Percentiles rank a stretch among this genome's conserved stretches.
Evolutionary conservation across 164 flowering plant species (phyloP).

Genomic region (Aristolochia californica): DNA sequence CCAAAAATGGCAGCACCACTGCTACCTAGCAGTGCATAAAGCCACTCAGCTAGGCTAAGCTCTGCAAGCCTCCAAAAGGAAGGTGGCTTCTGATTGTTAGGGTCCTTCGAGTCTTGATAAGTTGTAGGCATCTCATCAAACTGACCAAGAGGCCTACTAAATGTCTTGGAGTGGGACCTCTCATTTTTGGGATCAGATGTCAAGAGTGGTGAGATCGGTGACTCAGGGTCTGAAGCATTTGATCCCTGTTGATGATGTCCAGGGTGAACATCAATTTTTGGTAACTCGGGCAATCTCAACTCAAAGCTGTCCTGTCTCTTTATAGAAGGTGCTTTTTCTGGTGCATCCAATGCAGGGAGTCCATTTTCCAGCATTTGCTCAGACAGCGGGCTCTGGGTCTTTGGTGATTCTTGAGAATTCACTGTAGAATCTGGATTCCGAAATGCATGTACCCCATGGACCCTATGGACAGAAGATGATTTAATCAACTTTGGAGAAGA

Average conservation of each 20-base stretch:
- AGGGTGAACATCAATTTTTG: slow-evolving; percentile 76
- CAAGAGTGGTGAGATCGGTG: slow-evolving; percentile 93
- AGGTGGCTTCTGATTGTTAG: slow-evolving; percentile 43
- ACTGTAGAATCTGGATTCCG: slow-evolving; percentile 37
- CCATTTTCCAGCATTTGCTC: slow-evolving; percentile 78
- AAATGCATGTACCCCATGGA: slow-evolving; percentile 34
- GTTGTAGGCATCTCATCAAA: slow-evolving; percentile 47
- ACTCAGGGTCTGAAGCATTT: slow-evolving; percentile 85
- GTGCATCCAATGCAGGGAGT: slow-evolving; percentile 23
- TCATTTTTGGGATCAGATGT: slow-evolving; percentile 91
- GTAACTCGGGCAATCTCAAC: slow-evolving; percentile 79
- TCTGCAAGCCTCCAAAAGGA: slow-evolving; percentile 89
- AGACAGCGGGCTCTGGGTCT: slow-evolving; percentile 57
- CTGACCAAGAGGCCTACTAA: slow-evolving; percentile 64
- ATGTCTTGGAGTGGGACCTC: slow-evolving; percentile 94
- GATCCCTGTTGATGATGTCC: slow-evolving; percentile 33
- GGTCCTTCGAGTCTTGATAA: slow-evolving; percentile 30
- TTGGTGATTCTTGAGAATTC: slow-evolving; percentile 69
- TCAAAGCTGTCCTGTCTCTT: slow-evolving; percentile 93
- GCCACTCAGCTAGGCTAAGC: slow-evolving; percentile 96
- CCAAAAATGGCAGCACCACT: slow-evolving; percentile 95
- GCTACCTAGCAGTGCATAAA: slow-evolving; percentile 92
- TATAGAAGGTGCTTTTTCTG: slow-evolving; percentile 69
- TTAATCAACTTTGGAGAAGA: slow-evolving; percentile 79
- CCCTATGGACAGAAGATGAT: slow-evolving; percentile 89